phyloP scores from a whole-genome alignment of 768 basidiomycete species.

The Boletus speciosus region DNA sequence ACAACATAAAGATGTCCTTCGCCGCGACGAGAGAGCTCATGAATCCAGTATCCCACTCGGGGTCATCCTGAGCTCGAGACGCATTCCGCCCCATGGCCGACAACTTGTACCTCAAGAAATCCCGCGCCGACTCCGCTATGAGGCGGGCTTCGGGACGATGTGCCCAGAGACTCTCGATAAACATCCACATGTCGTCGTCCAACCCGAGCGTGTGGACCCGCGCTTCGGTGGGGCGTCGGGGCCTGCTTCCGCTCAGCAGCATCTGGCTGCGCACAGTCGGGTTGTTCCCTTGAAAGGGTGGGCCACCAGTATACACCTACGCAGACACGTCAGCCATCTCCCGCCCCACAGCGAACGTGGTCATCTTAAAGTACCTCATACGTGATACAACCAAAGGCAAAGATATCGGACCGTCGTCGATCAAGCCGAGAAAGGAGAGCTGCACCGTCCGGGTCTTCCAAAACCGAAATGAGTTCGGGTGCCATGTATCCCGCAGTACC shows the following conservation, averaged over 20 bases:
- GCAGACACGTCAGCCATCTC: not conserved
- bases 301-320: slow-evolving; percentile 28
- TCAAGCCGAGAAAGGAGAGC: slow-evolving; percentile 15
- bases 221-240: slow-evolving; percentile 16
- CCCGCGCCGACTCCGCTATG: slow-evolving; percentile 20
- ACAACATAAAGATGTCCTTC: slow-evolving; percentile 15
- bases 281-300: slow-evolving; percentile 24
- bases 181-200: slow-evolving; percentile 31
- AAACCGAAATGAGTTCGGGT: slow-evolving; percentile 22
- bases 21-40: slow-evolving; percentile 10
- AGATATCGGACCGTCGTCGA: slow-evolving; percentile 33
- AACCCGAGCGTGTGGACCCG: slow-evolving; percentile 18
- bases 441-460: slow-evolving; percentile 8
- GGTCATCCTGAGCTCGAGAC: slow-evolving; percentile 10
- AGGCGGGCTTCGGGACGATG: slow-evolving; percentile 26
- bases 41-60: slow-evolving; percentile 26
- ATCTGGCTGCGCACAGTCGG: slow-evolving; percentile 16
- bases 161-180: slow-evolving; percentile 29
- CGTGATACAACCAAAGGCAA: slow-evolving; percentile 33
- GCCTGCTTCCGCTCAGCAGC: slow-evolving; percentile 13
- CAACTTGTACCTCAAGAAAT: slow-evolving; percentile 20
- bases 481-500: slow-evolving; percentile 29
- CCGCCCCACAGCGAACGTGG: not conserved
- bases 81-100: not conserved
- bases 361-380: slow-evolving; percentile 29